phyloP scores from a whole-genome alignment of 345 rosid species.

The Brassica nigra region DNA sequence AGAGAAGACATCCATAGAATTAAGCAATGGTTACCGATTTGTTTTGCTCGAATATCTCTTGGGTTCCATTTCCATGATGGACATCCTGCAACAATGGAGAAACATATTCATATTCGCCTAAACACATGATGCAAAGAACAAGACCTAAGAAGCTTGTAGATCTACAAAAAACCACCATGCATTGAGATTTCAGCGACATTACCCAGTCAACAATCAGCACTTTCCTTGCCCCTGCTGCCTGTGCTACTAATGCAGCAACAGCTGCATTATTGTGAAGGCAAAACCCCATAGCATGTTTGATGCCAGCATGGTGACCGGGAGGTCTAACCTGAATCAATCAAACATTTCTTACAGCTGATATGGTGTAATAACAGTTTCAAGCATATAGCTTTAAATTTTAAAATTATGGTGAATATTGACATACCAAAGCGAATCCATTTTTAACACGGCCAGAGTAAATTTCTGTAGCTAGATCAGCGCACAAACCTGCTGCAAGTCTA shows the following conservation, averaged over 20 bases:
- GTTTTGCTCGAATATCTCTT: slow-evolving; percentile 85
- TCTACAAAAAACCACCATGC: slow-evolving; percentile 32
- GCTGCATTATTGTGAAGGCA: slow-evolving; percentile 99
- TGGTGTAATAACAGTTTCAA: not conserved
- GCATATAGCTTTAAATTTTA: not conserved
- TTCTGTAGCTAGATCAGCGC: slow-evolving; percentile 92
- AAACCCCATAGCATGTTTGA: slow-evolving; percentile 91
- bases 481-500: slow-evolving; percentile 96
- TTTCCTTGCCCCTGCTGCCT: slow-evolving; percentile 88
- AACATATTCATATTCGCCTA: not conserved
- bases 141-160: not conserved
- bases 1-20: not conserved
- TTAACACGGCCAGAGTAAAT: slow-evolving; percentile 70
- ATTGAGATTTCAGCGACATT: slow-evolving; percentile 41
- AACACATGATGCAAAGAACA: not conserved
- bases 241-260: slow-evolving; percentile 89
- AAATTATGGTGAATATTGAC: slow-evolving; percentile 22
- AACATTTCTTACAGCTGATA: not conserved
- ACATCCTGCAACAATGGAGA: slow-evolving; percentile 71
- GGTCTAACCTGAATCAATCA: slow-evolving; percentile 75
- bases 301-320: slow-evolving; percentile 99
- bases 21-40: slow-evolving; percentile 68
- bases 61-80: slow-evolving; percentile 99
- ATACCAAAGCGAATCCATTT: slow-evolving; percentile 98
- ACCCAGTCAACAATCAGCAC: slow-evolving; percentile 98